phyloP scores from a whole-genome alignment of 805 yeast genomes.

The Sugiyamaella americana region DNA sequence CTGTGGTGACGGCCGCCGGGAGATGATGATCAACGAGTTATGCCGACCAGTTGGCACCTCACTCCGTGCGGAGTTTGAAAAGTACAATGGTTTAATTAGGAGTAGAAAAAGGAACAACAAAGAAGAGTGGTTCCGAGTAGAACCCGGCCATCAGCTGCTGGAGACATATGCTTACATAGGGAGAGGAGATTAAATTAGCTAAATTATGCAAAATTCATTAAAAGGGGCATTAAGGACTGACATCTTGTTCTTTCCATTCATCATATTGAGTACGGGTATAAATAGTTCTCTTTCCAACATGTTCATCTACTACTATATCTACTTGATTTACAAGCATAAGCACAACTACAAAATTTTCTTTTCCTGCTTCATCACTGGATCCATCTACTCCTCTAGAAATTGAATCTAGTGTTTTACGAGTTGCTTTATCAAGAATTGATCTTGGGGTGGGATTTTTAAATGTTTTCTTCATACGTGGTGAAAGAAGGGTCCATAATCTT shows the following conservation, averaged over 20 bases:
- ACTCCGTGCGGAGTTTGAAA: too few species aligned
- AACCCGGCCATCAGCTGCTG: background rate
- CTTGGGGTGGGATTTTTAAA: slow-evolving; percentile 74
- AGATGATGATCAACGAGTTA: too few species aligned
- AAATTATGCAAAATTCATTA: background rate
- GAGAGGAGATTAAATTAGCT: too few species aligned
- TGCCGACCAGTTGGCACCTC: too few species aligned
- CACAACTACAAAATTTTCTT: slow-evolving; percentile 62
- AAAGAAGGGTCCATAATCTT: slow-evolving; percentile 57
- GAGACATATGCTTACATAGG: background rate
- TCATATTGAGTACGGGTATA: slow-evolving; percentile 50
- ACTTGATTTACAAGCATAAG: slow-evolving; percentile 65
- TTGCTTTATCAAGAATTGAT: slow-evolving; percentile 48
- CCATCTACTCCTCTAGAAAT: slow-evolving; percentile 83
- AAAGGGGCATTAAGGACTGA: slow-evolving; percentile 48
- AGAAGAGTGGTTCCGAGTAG: background rate
- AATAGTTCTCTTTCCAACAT: slow-evolving; percentile 43
- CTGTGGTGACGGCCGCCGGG: too few species aligned
- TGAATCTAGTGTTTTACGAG: slow-evolving; percentile 55
- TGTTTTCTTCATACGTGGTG: slow-evolving; percentile 53
- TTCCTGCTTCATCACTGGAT: slow-evolving; percentile 49
- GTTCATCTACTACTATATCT: slow-evolving; percentile 59
- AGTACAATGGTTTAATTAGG: too few species aligned
- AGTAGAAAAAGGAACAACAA: too few species aligned
- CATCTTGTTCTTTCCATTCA: slow-evolving; percentile 71